Evolutionary conservation across 192 early-diverging fungal genomes (phyloP), one percentile per base, ranked within the genome.

Genomic region (Mortierella alpina): DNA sequence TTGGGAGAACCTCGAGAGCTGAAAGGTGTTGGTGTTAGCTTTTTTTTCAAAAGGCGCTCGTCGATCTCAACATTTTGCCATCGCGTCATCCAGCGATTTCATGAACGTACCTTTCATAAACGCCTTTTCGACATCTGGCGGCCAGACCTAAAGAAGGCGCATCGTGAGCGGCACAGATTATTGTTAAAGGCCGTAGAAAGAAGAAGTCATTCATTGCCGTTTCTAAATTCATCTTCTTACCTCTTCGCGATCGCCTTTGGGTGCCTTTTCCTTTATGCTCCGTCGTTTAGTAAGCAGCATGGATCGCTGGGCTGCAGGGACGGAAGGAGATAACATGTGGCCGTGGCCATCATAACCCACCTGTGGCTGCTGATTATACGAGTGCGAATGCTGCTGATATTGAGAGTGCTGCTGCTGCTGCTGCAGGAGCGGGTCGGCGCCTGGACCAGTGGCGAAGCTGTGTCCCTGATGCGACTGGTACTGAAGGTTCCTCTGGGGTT

Each of bases 81-180:
- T 51, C 17, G 50, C 50, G 17, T 51, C 50, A 4, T 17, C 11
- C 11, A 1, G 17, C 1, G 11, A 11, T 17, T 50, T 14, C 17
- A 40, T 15, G 41, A 18, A 23, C 47, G 46, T 86, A 90, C 88
- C 88, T 87, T 89, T 83, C 66, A 89, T 76, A 63, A 89, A 91
- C 14, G 87, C 86, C 22, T 69, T 82, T 70, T 89, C 89, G 23
- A 91, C 86, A 73, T 89, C 86, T 59, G 83, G 82, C 7, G 89
- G 88, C 89, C 89, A 91, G 6, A 90, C 88, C 82, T 90, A 70
- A 64, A 73, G 46, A 45, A 66, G 59, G 68, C 31, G 31, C 31
- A 31, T 31, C 3, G 31, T 31, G 31, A 31, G 31, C 31, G 31
- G 31, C 50, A 51, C 13, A 51, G 2, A n/a, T 51, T 12, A 51